Evolutionary conservation across 169 alveolate genomes (phyloP).

Genomic region (Eimeria praecox): DNA sequence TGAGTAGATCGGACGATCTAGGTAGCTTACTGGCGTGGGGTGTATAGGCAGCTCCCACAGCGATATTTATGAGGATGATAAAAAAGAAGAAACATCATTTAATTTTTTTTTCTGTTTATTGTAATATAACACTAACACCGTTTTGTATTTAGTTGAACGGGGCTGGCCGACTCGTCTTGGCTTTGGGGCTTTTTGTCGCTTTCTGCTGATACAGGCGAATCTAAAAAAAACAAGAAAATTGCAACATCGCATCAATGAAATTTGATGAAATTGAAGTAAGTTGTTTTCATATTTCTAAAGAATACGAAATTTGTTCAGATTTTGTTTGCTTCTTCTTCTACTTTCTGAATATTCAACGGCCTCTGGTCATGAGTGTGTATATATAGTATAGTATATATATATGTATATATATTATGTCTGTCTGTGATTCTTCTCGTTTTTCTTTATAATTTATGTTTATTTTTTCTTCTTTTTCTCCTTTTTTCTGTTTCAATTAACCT

Average conservation of each 20-base stretch:
- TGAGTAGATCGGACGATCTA: neutral
- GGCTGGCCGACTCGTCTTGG: slow-evolving; percentile 21
- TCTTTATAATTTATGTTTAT: no score
- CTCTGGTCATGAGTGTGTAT: no score
- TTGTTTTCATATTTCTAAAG: neutral
- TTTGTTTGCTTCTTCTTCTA: no score
- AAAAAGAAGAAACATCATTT: neutral
- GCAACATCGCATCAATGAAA: neutral
- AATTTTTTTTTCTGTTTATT: neutral
- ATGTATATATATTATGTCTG: no score
- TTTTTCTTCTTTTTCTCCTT: no score
- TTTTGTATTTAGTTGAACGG: neutral
- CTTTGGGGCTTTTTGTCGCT: slow-evolving; percentile 15
- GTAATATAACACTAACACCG: neutral
- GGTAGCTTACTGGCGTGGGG: neutral
- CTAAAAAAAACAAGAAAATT: neutral
- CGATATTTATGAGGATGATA: neutral
- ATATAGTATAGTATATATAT: no score
- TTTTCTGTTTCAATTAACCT: no score
- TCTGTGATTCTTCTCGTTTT: no score
- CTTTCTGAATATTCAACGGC: no score
- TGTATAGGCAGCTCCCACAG: neutral
- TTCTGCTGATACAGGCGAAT: neutral
- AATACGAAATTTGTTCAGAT: no score
- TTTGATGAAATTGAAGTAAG: no score